These are phyloP conservation scores for Entomophthora muscae DNA, from an alignment of 371 early-diverging fungal species.

Conservation along the genomic window DNA sequence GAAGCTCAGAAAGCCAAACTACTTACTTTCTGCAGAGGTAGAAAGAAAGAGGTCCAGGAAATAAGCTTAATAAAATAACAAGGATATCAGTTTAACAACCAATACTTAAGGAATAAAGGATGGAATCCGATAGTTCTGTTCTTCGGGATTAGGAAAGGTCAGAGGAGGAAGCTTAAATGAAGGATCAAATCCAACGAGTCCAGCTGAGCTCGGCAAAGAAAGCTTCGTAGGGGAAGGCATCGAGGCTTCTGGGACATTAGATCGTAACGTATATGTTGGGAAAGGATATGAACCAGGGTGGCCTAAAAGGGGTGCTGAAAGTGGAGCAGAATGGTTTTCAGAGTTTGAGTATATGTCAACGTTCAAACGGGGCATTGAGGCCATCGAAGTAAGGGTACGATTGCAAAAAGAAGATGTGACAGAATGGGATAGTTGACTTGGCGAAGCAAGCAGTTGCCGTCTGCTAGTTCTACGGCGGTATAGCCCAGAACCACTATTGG, in stretches of 20 bases:
- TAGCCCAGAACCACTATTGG: background rate
- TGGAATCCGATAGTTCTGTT: background rate
- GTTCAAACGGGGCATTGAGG: background rate
- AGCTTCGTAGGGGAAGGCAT: background rate
- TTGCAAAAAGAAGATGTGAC: background rate
- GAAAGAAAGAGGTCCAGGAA: background rate
- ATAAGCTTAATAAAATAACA: background rate
- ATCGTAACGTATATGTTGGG: background rate
- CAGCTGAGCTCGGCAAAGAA: background rate
- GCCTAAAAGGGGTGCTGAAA: background rate
- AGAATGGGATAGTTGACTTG: background rate
- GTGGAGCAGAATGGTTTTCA: background rate
- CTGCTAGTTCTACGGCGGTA: background rate
- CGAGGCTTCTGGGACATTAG: background rate
- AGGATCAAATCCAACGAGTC: background rate
- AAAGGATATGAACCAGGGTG: background rate
- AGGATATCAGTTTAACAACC: background rate
- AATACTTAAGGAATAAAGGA: background rate
- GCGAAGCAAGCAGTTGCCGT: background rate
- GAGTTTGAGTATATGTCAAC: background rate
- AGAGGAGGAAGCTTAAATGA: background rate
- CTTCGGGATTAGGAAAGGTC: background rate
- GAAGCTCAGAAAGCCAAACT: background rate
- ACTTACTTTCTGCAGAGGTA: background rate
- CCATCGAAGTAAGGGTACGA: background rate